A percentile compares a stretch with the other conserved stretches of the same genome.
phyloP scores from a whole-genome alignment of 495 filamentous ascomycete genomes.

The Recurvomyces mirabilis region DNA sequence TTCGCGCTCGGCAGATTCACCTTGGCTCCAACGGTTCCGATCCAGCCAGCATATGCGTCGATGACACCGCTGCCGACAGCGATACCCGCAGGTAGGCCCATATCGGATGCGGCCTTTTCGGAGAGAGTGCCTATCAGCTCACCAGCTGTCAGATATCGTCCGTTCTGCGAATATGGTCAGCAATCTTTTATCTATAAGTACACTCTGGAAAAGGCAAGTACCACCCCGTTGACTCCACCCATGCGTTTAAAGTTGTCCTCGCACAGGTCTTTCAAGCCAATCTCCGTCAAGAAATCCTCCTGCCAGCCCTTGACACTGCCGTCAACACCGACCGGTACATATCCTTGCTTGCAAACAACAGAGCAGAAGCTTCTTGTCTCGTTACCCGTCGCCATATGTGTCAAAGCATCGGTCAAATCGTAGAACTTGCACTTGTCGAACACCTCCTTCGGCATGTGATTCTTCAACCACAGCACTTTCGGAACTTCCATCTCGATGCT shows the following conservation, averaged over 20 bases:
- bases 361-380: constrained; percentile 89
- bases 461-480: constrained; percentile 95
- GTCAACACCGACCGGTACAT: constrained; percentile 87
- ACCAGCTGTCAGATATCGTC: constrained; percentile 77
- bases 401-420: constrained; percentile 85
- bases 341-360: constrained; percentile 91
- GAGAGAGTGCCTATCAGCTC: constrained; percentile 77
- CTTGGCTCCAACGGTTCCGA: constrained; percentile 95
- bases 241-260: constrained; percentile 82
- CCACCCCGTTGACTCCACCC: constrained; percentile 87
- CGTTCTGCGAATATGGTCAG: constrained; percentile 53
- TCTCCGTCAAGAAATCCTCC: constrained; percentile 74
- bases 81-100: constrained; percentile 79
- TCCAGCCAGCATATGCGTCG: constrained; percentile 96
- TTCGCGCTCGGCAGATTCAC: constrained; percentile 55
- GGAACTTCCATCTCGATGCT: constrained; percentile 98
- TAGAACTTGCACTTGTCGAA: constrained; percentile 94
- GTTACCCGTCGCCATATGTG: constrained; percentile 87
- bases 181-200: constrained; percentile 6
- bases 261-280: constrained; percentile 70
- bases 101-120: constrained; percentile 67
- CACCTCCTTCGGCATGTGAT: constrained; percentile 85
- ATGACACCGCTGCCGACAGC: constrained; percentile 94
- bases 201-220: constrained; percentile 36
- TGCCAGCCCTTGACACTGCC: constrained; percentile 98